phyloP scores from a whole-genome alignment of 306 rosid genomes.

The Begonia loranthoides region DNA sequence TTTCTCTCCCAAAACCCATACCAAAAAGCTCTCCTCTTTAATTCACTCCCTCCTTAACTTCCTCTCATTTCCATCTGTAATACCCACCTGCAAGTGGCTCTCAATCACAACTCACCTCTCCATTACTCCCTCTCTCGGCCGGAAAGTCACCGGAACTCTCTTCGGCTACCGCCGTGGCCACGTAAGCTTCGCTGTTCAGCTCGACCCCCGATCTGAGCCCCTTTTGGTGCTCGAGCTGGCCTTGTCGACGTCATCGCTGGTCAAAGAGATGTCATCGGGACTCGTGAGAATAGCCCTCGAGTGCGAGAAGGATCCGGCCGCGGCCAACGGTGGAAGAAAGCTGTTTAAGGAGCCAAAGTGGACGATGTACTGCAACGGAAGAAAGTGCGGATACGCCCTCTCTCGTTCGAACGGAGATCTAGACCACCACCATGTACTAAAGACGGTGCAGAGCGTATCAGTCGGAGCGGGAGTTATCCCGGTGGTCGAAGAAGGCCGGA shows the following conservation, averaged over 20 bases:
- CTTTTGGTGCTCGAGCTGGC: conserved; percentile 59
- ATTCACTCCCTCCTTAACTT: conserved; percentile 46
- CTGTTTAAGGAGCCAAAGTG: conserved; percentile 63
- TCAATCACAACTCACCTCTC: conserved; percentile 41
- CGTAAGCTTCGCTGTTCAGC: conserved; percentile 80
- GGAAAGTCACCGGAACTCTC: conserved; percentile 85
- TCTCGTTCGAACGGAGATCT: conserved; percentile 50
- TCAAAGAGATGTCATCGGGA: conserved; percentile 88
- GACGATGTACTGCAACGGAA: conserved; percentile 88
- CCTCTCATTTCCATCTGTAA: conserved; percentile 37
- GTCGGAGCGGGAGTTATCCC: conserved; percentile 95
- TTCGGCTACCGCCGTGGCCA: conserved; percentile 82
- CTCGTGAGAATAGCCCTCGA: conserved; percentile 80
- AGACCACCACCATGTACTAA: conserved; percentile 54
- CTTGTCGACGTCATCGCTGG: conserved; percentile 64
- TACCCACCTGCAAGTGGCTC: conserved; percentile 65
- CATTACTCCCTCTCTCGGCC: conserved; percentile 29
- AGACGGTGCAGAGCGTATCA: conserved; percentile 57
- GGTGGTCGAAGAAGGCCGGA: conserved; percentile 27
- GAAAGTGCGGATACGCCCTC: conserved; percentile 53
- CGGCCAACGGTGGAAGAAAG: conserved; percentile 9
- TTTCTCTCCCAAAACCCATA: conserved; percentile 4
- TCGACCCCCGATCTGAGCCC: conserved; percentile 59
- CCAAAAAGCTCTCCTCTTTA: conserved; percentile 34
- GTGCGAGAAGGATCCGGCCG: conserved; percentile 25